A percentile compares a stretch with the other conserved stretches of the same genome.
These are phyloP conservation scores for Trichophyton rubrum DNA, from an alignment of 2,329 filamentous ascomycete genomes.

Conservation along the genomic window DNA sequence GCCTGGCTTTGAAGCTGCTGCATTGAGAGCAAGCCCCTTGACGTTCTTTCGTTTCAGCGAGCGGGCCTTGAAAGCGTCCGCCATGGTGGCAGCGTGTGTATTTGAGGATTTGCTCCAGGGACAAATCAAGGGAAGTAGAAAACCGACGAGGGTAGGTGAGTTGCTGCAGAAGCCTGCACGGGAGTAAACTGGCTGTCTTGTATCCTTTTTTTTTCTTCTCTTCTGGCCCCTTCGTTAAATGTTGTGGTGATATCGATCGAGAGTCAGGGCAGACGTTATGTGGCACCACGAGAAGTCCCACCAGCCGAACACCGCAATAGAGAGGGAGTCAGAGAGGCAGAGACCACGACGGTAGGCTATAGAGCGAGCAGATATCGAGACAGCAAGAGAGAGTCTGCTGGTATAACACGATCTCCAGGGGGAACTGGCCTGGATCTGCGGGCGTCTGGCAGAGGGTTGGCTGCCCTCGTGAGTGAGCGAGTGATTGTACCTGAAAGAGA, in stretches of 20 bases:
- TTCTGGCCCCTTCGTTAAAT: background rate
- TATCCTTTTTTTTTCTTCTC: background rate
- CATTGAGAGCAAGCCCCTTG: slow-evolving; percentile 82
- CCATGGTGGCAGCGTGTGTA: slow-evolving; percentile 31
- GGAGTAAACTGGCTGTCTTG: background rate
- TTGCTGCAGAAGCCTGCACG: background rate
- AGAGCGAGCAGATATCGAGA: too few relatives aligned
- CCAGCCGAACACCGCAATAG: background rate
- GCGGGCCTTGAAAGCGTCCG: slow-evolving; percentile 50
- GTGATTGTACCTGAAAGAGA: background rate
- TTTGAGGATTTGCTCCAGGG: background rate
- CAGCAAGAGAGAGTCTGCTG: background rate
- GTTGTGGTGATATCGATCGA: background rate
- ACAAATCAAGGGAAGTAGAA: background rate
- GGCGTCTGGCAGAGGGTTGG: too few relatives aligned
- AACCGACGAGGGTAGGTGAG: background rate
- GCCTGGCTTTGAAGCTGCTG: slow-evolving; percentile 53
- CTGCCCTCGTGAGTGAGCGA: too few relatives aligned
- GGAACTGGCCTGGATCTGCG: too few relatives aligned
- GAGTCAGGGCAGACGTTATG: background rate
- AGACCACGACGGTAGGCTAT: background rate
- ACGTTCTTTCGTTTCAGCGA: slow-evolving; percentile 99
- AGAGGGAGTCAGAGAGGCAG: background rate
- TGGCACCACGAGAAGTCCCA: background rate
- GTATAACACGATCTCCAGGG: background rate